A percentile compares a stretch with the other conserved stretches of the same genome.
These are phyloP conservation scores for Ophiostoma ips DNA, from an alignment of 2,329 filamentous ascomycete species.

Conservation along the genomic window DNA sequence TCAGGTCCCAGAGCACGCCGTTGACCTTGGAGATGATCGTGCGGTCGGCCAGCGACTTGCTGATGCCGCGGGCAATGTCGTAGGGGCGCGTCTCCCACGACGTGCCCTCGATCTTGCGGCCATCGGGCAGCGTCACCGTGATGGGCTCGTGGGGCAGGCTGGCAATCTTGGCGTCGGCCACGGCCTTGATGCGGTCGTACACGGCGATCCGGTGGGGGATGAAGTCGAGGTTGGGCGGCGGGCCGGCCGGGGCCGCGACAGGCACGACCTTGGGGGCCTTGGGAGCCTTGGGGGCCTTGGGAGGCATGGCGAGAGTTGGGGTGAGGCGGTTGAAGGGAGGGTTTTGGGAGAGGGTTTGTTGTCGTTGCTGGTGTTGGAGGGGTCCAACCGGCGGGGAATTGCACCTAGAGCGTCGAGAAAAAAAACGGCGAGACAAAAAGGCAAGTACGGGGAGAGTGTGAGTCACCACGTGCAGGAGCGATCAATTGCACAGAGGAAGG, in stretches of 20 bases:
- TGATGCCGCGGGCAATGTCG: slow-evolving; percentile 64
- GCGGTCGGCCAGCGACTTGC: slow-evolving; percentile 71
- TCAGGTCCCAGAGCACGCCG: slow-evolving; percentile 80
- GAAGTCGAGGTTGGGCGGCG: slow-evolving; percentile 49
- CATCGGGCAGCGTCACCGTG: slow-evolving; percentile 58
- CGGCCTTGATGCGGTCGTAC: slow-evolving; percentile 78
- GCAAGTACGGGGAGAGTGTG: background rate
- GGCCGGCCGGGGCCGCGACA: slow-evolving; percentile 16
- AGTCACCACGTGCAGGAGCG: background rate
- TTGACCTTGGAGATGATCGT: slow-evolving; percentile 79
- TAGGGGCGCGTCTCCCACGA: slow-evolving; percentile 87
- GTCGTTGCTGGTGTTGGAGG: background rate
- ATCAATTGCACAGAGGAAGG: background rate
- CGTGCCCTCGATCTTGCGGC: slow-evolving; percentile 56
- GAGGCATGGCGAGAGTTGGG: background rate
- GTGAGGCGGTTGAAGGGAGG: background rate
- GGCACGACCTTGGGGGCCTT: slow-evolving; percentile 13
- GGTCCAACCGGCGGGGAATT: background rate
- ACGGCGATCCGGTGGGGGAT: slow-evolving; percentile 72
- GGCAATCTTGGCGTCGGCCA: slow-evolving; percentile 64
- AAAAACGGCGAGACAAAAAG: background rate
- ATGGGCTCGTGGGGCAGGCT: slow-evolving; percentile 60
- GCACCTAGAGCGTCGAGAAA: background rate
- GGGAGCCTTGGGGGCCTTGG: slow-evolving; percentile 10
- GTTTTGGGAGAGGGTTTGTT: background rate